These are phyloP conservation scores for Geotrichum klebahnii DNA, from an alignment of 1,139 yeast genomes.

Conservation along the genomic window DNA sequence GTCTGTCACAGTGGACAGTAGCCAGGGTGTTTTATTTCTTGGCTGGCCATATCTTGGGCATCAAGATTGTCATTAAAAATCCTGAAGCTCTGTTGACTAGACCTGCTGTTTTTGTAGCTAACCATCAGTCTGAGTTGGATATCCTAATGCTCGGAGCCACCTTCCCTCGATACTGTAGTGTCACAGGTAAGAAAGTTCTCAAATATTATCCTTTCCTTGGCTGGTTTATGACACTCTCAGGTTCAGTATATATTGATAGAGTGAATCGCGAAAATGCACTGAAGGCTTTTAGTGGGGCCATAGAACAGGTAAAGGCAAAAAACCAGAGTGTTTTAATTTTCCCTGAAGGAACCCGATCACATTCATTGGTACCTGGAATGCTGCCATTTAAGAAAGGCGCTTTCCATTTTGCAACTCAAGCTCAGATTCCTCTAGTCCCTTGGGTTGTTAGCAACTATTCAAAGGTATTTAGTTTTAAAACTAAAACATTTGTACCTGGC, in stretches of 20 bases:
- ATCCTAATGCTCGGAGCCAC: constrained; percentile 71
- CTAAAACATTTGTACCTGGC: constrained; percentile 49
- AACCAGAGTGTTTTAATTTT: constrained; percentile 70
- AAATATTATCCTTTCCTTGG: constrained; percentile 90
- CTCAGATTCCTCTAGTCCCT: constrained; percentile 84
- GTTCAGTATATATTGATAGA: constrained; percentile 88
- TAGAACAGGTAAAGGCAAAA: constrained; percentile 55
- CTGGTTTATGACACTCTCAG: constrained; percentile 91
- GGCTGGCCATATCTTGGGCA: constrained; percentile 59
- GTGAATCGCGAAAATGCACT: constrained; percentile 71
- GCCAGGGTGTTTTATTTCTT: constrained; percentile 73
- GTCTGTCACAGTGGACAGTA: constrained; percentile 82
- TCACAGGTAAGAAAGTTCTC: constrained; percentile 85
- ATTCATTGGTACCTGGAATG: constrained; percentile 61
- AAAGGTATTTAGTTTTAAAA: constrained; percentile 58
- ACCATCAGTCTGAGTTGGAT: constrained; percentile 88
- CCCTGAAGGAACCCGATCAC: constrained; percentile 93
- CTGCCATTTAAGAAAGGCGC: constrained; percentile 96
- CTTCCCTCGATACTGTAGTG: constrained; percentile 86
- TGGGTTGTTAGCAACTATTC: constrained; percentile 84
- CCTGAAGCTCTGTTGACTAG: constrained; percentile 47
- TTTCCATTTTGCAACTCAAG: constrained; percentile 93
- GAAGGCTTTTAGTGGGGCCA: constrained; percentile 66
- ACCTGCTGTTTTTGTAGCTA: constrained; percentile 82
- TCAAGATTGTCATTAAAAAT: constrained; percentile 64